Percentiles rank a stretch among this genome's conserved stretches.
phyloP scores from a whole-genome alignment of 331 rosid genomes.

The Telfairia occidentalis region DNA sequence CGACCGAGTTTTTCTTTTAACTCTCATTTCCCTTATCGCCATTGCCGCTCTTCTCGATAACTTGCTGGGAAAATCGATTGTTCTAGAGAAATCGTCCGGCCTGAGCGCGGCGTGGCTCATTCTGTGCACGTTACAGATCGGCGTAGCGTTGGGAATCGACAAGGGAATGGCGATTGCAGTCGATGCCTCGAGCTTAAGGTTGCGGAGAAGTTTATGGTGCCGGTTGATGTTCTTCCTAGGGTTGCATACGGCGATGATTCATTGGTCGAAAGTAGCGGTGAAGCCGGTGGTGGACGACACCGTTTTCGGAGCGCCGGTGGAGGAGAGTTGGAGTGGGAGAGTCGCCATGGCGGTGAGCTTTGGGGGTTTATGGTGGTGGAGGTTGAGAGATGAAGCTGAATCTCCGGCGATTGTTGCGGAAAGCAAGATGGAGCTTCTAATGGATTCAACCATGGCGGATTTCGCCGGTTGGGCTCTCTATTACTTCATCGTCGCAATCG shows the following conservation, averaged over 20 bases:
- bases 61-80: slow-evolving; percentile 31
- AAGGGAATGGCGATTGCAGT: slow-evolving; percentile 30
- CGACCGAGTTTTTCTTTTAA: slow-evolving; percentile 34
- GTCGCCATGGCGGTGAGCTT: slow-evolving; percentile 38
- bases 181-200: slow-evolving; percentile 8
- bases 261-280: slow-evolving; percentile 63
- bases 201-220: slow-evolving; percentile 29
- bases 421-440: slow-evolving; percentile 34
- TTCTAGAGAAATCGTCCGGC: slow-evolving; percentile 12
- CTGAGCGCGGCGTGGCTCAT: slow-evolving; percentile 50
- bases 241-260: slow-evolving; percentile 53
- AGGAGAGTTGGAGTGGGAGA: slow-evolving; percentile 47
- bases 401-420: slow-evolving; percentile 45
- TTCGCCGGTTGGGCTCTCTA: slow-evolving; percentile 59
- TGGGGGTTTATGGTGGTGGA: slow-evolving; percentile 74
- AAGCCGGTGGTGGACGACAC: slow-evolving; percentile 82
- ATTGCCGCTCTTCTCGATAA: slow-evolving; percentile 33
- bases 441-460: slow-evolving; percentile 37
- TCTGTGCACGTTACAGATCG: slow-evolving; percentile 49
- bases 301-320: slow-evolving; percentile 27
- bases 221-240: slow-evolving; percentile 48
- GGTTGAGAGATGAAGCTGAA: slow-evolving; percentile 58
- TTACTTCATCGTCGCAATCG: slow-evolving; percentile 54
- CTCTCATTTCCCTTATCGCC: slow-evolving; percentile 37
- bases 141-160: slow-evolving; percentile 54